phyloP scores from a whole-genome alignment of 768 basidiomycete species.

The Pholiota molesta region DNA sequence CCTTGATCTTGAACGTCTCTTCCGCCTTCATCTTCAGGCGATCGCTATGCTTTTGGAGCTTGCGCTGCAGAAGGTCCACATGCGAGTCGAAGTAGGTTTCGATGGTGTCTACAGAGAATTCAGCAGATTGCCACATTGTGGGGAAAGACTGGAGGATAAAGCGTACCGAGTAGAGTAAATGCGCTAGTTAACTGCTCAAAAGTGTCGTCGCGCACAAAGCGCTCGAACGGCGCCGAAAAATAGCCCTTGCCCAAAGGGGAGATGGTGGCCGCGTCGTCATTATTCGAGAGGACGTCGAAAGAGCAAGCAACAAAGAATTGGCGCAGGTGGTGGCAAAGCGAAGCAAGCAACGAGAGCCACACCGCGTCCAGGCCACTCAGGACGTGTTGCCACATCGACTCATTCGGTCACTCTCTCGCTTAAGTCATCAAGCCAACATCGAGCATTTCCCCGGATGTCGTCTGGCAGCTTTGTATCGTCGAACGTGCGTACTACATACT shows the following conservation, averaged over 20 bases:
- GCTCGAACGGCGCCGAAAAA: constrained; percentile 73
- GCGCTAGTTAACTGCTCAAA: constrained; percentile 76
- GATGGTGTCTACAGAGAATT: constrained; percentile 69
- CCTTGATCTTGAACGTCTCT: constrained; percentile 73
- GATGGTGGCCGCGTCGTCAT: constrained; percentile 50
- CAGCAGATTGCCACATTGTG: constrained; percentile 28
- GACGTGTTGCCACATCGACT: constrained; percentile 16
- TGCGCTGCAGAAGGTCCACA: constrained; percentile 80
- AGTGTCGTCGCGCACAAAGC: constrained; percentile 73
- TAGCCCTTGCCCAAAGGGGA: constrained; percentile 49
- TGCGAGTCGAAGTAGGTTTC: constrained; percentile 96
- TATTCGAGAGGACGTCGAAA: constrained; percentile 15
- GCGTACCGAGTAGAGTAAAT: constrained; percentile 82
- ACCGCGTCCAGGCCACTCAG: constrained; percentile 4
- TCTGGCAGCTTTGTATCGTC: background rate
- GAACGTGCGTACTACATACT: background rate
- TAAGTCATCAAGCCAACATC: constrained; percentile 13
- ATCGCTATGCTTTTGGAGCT: constrained; percentile 85
- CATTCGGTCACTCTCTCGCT: constrained; percentile 11
- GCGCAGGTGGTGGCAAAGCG: constrained; percentile 1
- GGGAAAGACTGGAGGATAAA: constrained; percentile 3
- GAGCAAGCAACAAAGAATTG: background rate
- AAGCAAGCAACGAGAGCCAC: constrained; percentile 1
- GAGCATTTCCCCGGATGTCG: constrained; percentile 1
- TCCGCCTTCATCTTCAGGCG: constrained; percentile 82